A percentile compares a stretch with the other conserved stretches of the same genome.
Evolutionary conservation across 495 filamentous ascomycete species (phyloP).

Genomic region (Neurospora sp.): DNA sequence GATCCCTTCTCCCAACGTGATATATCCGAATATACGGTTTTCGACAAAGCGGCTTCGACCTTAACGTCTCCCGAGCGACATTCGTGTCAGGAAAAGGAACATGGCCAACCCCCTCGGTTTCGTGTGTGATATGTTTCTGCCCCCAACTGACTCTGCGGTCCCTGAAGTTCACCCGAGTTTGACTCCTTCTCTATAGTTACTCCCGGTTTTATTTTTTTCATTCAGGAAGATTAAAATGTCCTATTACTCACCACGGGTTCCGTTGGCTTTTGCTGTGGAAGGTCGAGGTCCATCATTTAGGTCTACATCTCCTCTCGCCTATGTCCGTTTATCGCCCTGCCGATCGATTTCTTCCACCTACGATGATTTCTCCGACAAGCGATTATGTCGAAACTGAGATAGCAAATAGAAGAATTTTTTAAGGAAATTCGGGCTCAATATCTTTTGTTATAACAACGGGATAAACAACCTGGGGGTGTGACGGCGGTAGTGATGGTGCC

Average conservation of each 20-base stretch:
- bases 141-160: neutral
- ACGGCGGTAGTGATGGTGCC: neutral
- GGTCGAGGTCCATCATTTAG: constrained; percentile 37
- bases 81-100: neutral
- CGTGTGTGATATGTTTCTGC: constrained; percentile 7
- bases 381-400: neutral
- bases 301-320: constrained; percentile 24
- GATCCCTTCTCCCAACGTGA: neutral
- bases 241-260: constrained; percentile 41
- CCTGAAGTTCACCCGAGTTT: constrained; percentile 21
- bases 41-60: neutral
- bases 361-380: neutral
- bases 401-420: neutral
- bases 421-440: no score
- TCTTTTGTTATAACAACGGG: no score
- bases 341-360: neutral
- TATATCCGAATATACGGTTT: neutral
- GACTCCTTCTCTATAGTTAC: constrained; percentile 32
- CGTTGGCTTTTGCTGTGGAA: constrained; percentile 28
- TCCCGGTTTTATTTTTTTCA: constrained; percentile 33
- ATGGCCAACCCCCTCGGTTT: constrained; percentile 3
- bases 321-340: neutral
- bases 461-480: no score
- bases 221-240: constrained; percentile 37
- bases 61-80: neutral